Conservation (phyloP, 306 rosid genomes). For the Crotalaria pallida region DNA sequence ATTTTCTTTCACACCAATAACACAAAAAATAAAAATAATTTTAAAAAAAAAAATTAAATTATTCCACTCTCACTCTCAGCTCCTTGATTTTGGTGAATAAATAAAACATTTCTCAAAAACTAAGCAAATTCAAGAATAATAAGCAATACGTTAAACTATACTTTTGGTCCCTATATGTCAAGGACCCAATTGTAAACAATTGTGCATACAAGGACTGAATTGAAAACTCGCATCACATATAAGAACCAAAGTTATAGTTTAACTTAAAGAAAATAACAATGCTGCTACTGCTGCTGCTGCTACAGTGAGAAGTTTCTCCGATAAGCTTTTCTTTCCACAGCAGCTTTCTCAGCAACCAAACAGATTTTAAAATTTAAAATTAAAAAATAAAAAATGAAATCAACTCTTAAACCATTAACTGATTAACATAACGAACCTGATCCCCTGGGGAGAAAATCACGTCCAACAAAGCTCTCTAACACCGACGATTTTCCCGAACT, state of each 20-base stretch:
- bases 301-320: not conserved
- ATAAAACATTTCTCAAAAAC: not conserved
- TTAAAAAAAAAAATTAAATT: not conserved
- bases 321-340: not conserved
- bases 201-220: no score
- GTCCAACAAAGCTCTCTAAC: slow-evolving; percentile 80
- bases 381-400: not conserved
- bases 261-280: not conserved
- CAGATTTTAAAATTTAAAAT: not conserved
- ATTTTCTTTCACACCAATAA: not conserved
- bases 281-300: not conserved
- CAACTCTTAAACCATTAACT: not conserved
- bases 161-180: no score
- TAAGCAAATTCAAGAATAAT: not conserved
- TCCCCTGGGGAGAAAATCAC: slow-evolving; percentile 86
- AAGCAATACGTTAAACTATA: no score
- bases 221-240: no score
- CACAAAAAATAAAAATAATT: not conserved
- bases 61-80: not conserved
- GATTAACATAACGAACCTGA: slow-evolving; percentile 44
- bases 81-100: not conserved
- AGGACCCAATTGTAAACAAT: no score
- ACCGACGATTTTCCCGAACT: slow-evolving; percentile 82
- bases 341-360: slow-evolving; percentile 16
- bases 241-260: no score